Evolutionary conservation across 148 eudicot species (phyloP).

Genomic region (Cornus controversa): DNA sequence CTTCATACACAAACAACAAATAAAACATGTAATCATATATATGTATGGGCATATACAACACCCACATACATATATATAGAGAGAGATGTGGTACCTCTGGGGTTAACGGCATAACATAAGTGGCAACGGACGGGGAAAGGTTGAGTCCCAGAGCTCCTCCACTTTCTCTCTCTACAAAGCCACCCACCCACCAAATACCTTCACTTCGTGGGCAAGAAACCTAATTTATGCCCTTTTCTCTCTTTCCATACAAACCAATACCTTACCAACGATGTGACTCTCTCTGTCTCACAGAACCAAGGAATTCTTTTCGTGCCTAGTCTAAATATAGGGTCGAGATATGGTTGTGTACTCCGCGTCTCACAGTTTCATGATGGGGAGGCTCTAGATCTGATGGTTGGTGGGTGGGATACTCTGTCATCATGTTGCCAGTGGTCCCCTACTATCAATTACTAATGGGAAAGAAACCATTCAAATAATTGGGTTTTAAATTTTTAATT

Average conservation of each 20-base stretch:
- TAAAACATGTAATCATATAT: background rate
- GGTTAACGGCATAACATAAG: constrained; percentile 64
- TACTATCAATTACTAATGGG: no score
- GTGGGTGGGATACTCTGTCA: background rate
- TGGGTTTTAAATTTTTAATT: no score
- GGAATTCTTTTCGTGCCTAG: background rate
- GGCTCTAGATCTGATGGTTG: background rate
- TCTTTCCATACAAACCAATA: no score
- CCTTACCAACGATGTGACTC: no score
- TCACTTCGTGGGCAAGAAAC: constrained; percentile 6
- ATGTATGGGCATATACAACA: no score
- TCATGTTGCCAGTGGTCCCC: background rate
- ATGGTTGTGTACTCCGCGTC: background rate
- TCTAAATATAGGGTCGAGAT: background rate
- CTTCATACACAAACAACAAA: background rate
- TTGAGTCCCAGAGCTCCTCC: constrained; percentile 45
- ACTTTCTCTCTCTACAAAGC: background rate
- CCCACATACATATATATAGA: background rate
- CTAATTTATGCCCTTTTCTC: background rate
- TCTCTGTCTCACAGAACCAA: no score
- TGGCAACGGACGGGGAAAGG: constrained; percentile 37
- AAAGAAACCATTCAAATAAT: no score
- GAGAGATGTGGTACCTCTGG: constrained; percentile 28
- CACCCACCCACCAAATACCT: background rate
- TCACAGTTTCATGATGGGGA: background rate